Evolutionary conservation across 108 stramenopile species (phyloP).

Genomic region (Stephanodiscus triporus): DNA sequence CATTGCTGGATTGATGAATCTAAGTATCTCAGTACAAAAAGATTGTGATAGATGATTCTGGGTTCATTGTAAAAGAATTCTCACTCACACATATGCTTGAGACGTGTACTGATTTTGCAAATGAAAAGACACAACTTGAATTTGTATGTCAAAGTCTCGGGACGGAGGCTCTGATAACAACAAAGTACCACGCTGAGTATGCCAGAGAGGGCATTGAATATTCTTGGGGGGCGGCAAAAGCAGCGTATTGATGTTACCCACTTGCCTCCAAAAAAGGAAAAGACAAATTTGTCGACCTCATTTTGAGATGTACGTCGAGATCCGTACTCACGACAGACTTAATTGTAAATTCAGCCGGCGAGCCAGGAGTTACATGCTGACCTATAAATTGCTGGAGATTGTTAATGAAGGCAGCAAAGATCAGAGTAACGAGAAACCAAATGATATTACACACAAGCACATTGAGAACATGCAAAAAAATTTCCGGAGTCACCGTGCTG

Average conservation of each 20-base stretch:
- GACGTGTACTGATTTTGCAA: neutral
- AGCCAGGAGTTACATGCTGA: constrained; percentile 12
- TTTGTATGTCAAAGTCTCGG: neutral
- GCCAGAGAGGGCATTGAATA: constrained; percentile 5
- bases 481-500: constrained; percentile 17
- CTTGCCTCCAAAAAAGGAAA: neutral
- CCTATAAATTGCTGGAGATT: constrained; percentile 3
- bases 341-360: constrained; percentile 10
- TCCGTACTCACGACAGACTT: neutral
- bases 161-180: constrained; percentile 1
- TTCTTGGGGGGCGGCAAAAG: constrained; percentile 9
- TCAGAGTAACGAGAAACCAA: neutral
- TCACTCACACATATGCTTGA: neutral
- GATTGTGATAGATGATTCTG: constrained; percentile 89
- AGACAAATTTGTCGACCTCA: neutral
- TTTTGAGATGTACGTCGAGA: constrained; percentile 1
- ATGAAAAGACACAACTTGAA: neutral
- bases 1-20: no score
- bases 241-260: neutral
- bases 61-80: no score
- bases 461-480: constrained; percentile 22
- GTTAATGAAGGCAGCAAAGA: neutral
- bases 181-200: constrained; percentile 15
- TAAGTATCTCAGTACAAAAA: no score
- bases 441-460: constrained; percentile 1